Evolutionary conservation across 2,329 filamentous ascomycete species (phyloP).

Genomic region (Lasiodiplodia theobromae): DNA sequence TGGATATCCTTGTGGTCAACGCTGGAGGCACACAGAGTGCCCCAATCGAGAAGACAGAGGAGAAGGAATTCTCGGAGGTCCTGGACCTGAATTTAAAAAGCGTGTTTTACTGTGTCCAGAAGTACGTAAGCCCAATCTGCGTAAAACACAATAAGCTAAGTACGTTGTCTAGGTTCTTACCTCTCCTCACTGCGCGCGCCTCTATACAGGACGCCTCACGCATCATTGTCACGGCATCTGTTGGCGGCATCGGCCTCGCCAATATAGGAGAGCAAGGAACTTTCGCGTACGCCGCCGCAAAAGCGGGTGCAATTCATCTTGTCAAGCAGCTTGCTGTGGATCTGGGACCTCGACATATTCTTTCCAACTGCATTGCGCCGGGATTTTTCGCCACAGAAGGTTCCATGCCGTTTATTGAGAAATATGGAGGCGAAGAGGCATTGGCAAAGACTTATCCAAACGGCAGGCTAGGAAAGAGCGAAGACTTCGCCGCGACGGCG

Average conservation of each 20-base stretch:
- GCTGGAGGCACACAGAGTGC: slow-evolving; percentile 51
- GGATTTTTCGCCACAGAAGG: slow-evolving; percentile 50
- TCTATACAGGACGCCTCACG: slow-evolving; percentile 45
- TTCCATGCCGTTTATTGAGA: slow-evolving; percentile 47
- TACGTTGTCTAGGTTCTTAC: slow-evolving; percentile 39
- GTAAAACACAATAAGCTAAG: slow-evolving; percentile 6
- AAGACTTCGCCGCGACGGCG: slow-evolving; percentile 48
- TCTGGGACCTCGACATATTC: slow-evolving; percentile 49
- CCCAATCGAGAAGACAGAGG: slow-evolving; percentile 47
- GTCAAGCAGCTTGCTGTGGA: slow-evolving; percentile 49
- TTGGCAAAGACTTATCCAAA: slow-evolving; percentile 43
- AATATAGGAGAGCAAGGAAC: slow-evolving; percentile 48
- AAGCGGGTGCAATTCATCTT: slow-evolving; percentile 49
- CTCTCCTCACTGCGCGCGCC: slow-evolving; percentile 44
- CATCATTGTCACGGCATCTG: slow-evolving; percentile 48
- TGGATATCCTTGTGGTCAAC: slow-evolving; percentile 50
- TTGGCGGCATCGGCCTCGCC: slow-evolving; percentile 45
- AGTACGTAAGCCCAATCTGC: slow-evolving; percentile 36
- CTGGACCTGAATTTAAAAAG: slow-evolving; percentile 50
- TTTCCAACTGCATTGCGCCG: slow-evolving; percentile 48
- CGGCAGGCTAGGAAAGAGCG: slow-evolving; percentile 42
- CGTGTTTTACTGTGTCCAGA: slow-evolving; percentile 47
- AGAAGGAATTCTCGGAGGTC: slow-evolving; percentile 46
- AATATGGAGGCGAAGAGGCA: slow-evolving; percentile 51
- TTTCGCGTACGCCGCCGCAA: slow-evolving; percentile 50